Evolutionary conservation across 805 yeast species (phyloP).

Genomic region (Metschnikowia vanudenii): DNA sequence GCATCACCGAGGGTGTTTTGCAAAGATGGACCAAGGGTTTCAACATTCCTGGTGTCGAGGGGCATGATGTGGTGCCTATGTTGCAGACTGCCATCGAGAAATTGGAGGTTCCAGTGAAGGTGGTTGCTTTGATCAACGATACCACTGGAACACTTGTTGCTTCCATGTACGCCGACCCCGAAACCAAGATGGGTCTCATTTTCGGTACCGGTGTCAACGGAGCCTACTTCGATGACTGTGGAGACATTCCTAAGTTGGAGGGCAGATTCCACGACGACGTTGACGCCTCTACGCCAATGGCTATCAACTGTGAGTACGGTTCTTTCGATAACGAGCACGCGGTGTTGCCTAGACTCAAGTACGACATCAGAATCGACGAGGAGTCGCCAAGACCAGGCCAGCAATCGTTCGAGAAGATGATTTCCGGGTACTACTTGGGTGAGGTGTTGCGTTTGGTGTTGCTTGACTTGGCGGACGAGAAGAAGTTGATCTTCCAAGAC

Average conservation of each 20-base stretch:
- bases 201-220: slow-evolving; percentile 98
- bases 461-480: slow-evolving; percentile 62
- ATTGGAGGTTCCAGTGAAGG: slow-evolving; percentile 70
- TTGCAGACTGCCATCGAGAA: slow-evolving; percentile 71
- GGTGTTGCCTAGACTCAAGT: slow-evolving; percentile 85
- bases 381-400: slow-evolving; percentile 95
- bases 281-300: slow-evolving; percentile 69
- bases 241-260: slow-evolving; percentile 75
- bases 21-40: slow-evolving; percentile 99
- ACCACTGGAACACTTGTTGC: slow-evolving; percentile 98
- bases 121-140: slow-evolving; percentile 92
- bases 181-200: slow-evolving; percentile 89
- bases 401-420: slow-evolving; percentile 95
- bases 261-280: slow-evolving; percentile 69
- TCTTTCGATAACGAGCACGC: slow-evolving; percentile 90
- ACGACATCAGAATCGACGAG: slow-evolving; percentile 74
- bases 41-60: slow-evolving; percentile 91
- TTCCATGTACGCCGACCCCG: slow-evolving; percentile 85
- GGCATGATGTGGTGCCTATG: slow-evolving; percentile 90
- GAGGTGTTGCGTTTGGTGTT: slow-evolving; percentile 81
- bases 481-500: slow-evolving; percentile 61
- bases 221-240: slow-evolving; percentile 81
- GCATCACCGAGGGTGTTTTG: slow-evolving; percentile 80
- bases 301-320: slow-evolving; percentile 98
- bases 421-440: slow-evolving; percentile 94